phyloP scores from a whole-genome alignment of 2,329 filamentous ascomycete species.

The Leptographium flavum region DNA sequence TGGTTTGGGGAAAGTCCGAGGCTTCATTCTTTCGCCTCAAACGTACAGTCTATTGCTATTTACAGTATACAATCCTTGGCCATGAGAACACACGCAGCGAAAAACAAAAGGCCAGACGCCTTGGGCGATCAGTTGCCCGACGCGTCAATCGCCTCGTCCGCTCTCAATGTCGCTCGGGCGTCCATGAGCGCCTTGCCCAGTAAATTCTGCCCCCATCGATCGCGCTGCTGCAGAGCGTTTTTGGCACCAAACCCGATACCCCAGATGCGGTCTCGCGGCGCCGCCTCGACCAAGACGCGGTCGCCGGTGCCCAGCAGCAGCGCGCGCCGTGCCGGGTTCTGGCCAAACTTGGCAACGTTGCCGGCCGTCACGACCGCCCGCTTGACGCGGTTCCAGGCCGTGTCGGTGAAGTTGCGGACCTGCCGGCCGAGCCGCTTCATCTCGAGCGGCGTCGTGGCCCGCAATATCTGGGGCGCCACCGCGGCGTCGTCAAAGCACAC shows the following conservation, averaged over 20 bases:
- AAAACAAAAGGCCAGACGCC: no score
- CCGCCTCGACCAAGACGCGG: conserved; percentile 47
- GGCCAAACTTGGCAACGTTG: conserved; percentile 45
- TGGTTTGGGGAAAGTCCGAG: no score
- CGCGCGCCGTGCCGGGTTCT: conserved; percentile 25
- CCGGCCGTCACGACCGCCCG: conserved; percentile 40
- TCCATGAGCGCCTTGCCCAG: conserved; percentile 46
- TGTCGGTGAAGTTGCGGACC: conserved; percentile 5
- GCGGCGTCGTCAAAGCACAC: conserved; percentile 18
- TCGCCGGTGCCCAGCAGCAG: conserved; percentile 43
- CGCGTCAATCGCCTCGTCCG: conserved; percentile 16
- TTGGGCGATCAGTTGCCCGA: no score
- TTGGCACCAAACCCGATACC: conserved; percentile 45
- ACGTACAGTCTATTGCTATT: no score
- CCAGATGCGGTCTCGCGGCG: conserved; percentile 48
- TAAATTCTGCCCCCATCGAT: conserved; percentile 49
- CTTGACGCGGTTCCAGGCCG: conserved; percentile 20
- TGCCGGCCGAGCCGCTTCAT: conserved; percentile 7
- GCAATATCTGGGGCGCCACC: not conserved
- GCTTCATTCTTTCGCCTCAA: no score
- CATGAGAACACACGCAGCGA: no score
- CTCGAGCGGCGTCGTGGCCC: conserved; percentile 1
- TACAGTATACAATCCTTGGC: no score
- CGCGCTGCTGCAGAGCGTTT: conserved; percentile 30
- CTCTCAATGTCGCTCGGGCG: conserved; percentile 36